A percentile compares a stretch with the other conserved stretches of the same genome.
Evolutionary conservation across 2,329 filamentous ascomycete species (phyloP).

Genomic region (Aspergillus fructus): DNA sequence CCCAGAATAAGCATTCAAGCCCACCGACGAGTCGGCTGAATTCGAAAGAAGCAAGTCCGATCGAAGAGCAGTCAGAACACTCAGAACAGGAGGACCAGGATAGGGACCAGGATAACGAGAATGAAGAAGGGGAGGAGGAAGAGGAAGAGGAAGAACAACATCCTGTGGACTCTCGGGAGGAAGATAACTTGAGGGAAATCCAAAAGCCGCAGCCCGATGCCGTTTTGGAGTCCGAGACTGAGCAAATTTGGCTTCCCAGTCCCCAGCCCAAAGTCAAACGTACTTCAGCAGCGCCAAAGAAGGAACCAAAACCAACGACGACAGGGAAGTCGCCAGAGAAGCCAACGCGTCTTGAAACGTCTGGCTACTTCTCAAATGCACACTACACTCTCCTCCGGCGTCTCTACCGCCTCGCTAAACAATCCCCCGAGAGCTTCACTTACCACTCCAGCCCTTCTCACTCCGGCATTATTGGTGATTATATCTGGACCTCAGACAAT

Average conservation of each 20-base stretch:
- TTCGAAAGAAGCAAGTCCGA: not conserved
- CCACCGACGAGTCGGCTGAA: not conserved
- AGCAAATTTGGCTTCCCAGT: not conserved
- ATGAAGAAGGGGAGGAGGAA: slow-evolving; percentile 8
- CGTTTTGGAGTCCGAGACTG: not conserved
- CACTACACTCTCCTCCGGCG: slow-evolving; percentile 41
- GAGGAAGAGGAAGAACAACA: slow-evolving; percentile 8
- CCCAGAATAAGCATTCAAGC: slow-evolving; percentile 13
- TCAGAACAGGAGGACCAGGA: not conserved
- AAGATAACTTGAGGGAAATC: slow-evolving; percentile 1
- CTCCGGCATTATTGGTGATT: slow-evolving; percentile 41
- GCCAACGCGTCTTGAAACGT: slow-evolving; percentile 30
- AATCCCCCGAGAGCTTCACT: slow-evolving; percentile 36
- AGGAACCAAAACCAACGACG: slow-evolving; percentile 1
- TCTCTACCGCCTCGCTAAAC: slow-evolving; percentile 40
- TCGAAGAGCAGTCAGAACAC: not conserved
- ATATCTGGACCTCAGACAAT: slow-evolving; percentile 44
- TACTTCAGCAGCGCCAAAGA: not conserved
- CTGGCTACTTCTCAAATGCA: slow-evolving; percentile 43
- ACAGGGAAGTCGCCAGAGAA: slow-evolving; percentile 6
- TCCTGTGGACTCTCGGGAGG: not conserved
- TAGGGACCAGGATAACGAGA: not conserved
- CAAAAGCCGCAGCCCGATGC: not conserved
- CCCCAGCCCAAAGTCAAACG: not conserved
- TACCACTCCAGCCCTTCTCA: slow-evolving; percentile 37